These are phyloP conservation scores for Thalassiosira delicatula DNA, from an alignment of 352 stramenopile genomes.

Conservation along the genomic window DNA sequence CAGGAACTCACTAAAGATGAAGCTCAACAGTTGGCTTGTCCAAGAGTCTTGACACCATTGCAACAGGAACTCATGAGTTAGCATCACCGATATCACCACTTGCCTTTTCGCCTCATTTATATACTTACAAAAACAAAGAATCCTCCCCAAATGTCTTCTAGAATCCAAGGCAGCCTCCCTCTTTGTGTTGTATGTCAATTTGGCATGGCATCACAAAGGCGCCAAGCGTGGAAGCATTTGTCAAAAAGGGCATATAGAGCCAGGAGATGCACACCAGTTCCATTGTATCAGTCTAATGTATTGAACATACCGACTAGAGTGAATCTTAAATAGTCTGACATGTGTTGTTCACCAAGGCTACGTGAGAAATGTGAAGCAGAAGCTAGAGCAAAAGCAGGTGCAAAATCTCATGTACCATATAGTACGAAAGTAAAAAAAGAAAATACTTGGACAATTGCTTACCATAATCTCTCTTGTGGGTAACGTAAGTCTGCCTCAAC, in stretches of 20 bases:
- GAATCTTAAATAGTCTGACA: no score
- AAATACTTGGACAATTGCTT: not conserved
- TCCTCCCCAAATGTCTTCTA: constrained; percentile 5
- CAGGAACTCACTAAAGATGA: constrained; percentile 17
- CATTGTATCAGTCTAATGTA: no score
- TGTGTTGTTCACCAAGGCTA: not conserved
- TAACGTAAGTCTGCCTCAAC: not conserved
- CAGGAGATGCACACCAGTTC: no score
- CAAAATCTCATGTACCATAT: not conserved
- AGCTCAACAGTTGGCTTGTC: constrained; percentile 15
- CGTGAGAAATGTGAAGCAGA: not conserved
- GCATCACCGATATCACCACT: constrained; percentile 31
- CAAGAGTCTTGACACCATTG: constrained; percentile 14
- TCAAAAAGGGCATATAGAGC: no score
- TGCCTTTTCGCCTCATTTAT: constrained; percentile 27
- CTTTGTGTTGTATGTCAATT: constrained; percentile 47
- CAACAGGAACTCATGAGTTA: constrained; percentile 35
- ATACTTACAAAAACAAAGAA: not conserved
- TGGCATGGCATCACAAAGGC: no score
- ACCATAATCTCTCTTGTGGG: constrained; percentile 2
- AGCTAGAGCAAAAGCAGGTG: not conserved
- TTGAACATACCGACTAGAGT: no score
- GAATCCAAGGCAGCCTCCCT: constrained; percentile 12
- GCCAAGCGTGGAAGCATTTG: no score
- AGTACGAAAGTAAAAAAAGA: not conserved